Percentiles rank a stretch among this genome's conserved stretches.
Evolutionary conservation across 1,284 basidiomycete genomes (phyloP).

Genomic region (Ustilago esculenta): DNA sequence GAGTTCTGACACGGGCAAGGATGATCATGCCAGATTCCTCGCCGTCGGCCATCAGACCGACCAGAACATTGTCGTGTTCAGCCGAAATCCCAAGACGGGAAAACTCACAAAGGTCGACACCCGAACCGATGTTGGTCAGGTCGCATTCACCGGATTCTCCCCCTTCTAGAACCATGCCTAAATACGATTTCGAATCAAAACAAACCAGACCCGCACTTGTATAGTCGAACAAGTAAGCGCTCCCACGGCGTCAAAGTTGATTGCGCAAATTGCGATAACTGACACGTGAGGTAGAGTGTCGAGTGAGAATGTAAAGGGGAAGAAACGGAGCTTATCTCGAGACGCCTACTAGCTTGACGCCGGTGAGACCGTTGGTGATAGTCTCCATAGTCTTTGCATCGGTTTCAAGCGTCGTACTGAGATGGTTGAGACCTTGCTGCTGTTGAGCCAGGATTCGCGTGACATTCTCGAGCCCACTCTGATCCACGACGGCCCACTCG

Average conservation of each 20-base stretch:
- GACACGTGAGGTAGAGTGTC: too few species aligned
- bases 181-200: too few species aligned
- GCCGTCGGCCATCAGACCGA: slow-evolving; percentile 49
- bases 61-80: slow-evolving; percentile 46
- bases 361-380: slow-evolving; percentile 52
- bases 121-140: slow-evolving; percentile 16
- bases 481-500: slow-evolving; percentile 65
- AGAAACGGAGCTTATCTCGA: slow-evolving; percentile 6
- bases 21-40: slow-evolving; percentile 34
- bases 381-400: slow-evolving; percentile 61
- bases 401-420: slow-evolving; percentile 53
- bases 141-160: slow-evolving; percentile 49
- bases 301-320: neutral
- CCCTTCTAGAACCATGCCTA: slow-evolving; percentile 26
- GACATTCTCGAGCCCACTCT: slow-evolving; percentile 56
- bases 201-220: neutral
- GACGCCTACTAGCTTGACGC: slow-evolving; percentile 58
- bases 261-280: too few species aligned
- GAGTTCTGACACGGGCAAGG: slow-evolving; percentile 15
- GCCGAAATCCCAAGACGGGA: slow-evolving; percentile 23
- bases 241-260: too few species aligned
- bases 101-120: slow-evolving; percentile 19
- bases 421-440: slow-evolving; percentile 62
- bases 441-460: slow-evolving; percentile 57
- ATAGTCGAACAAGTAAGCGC: too few species aligned